Conservation (phyloP, 768 basidiomycete genomes). For the Collybia sordida region DNA sequence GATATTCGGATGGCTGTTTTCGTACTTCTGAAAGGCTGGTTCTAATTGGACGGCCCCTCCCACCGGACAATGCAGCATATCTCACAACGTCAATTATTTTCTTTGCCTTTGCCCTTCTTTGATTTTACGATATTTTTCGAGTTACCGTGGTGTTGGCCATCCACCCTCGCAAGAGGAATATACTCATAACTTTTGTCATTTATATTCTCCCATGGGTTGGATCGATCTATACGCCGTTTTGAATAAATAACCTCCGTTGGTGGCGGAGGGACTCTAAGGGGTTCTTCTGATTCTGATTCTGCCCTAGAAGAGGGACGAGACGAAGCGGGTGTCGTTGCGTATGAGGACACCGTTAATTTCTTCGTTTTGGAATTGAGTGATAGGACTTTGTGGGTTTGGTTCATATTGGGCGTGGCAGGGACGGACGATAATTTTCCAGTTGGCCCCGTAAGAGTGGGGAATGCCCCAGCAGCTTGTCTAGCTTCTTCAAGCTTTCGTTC, state of each 20-base stretch:
- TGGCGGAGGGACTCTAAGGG: constrained; percentile 32
- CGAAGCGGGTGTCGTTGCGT: constrained; percentile 37
- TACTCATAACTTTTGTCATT: constrained; percentile 33
- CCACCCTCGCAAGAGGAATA: constrained; percentile 23
- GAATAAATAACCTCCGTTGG: constrained; percentile 36
- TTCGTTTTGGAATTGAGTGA: constrained; percentile 54
- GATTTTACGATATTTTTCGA: constrained; percentile 1
- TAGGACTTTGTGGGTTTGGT: constrained; percentile 49
- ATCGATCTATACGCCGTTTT: constrained; percentile 21
- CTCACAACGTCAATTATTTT: too few species aligned
- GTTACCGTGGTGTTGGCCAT: not conserved
- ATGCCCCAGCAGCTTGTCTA: constrained; percentile 53
- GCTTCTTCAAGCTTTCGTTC: constrained; percentile 48
- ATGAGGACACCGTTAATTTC: constrained; percentile 54
- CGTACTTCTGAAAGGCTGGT: too few species aligned
- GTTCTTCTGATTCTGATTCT: constrained; percentile 32
- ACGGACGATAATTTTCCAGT: constrained; percentile 2
- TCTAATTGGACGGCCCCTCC: too few species aligned
- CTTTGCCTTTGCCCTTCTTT: constrained; percentile 3
- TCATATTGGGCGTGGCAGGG: constrained; percentile 19
- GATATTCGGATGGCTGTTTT: too few species aligned
- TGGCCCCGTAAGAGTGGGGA: constrained; percentile 48
- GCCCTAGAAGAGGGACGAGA: constrained; percentile 34
- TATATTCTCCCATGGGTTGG: constrained; percentile 46
- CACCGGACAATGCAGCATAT: too few species aligned